Base-by-base conservation (phyloP, 1,284 basidiomycete genomes). In the Mycena citricolor region DNA sequence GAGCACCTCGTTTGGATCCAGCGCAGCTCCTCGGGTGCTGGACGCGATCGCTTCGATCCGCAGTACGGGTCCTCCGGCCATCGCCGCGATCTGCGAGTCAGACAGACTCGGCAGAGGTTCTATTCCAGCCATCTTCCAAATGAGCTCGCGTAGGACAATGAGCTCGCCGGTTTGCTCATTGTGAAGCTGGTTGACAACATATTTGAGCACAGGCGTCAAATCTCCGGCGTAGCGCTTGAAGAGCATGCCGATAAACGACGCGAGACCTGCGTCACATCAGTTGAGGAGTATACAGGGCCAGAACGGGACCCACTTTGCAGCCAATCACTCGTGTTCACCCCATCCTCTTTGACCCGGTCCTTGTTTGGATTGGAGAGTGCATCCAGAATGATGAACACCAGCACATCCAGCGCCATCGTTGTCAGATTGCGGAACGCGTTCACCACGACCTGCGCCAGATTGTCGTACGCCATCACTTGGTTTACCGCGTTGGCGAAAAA, bases 391-490 rank as follows among this genome's bases (percentile, higher is more conserved):
- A 90, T 77, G 61, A 87, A 99, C 5, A 92, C 82, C 16, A 98
- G 77, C 11, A 97, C 89, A 60, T 99, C 97, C 61, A 94, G 95
- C 20, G 91, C 91, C 76, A 99, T 86, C 51, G 84, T 83, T 2
- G 90, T 93, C 49, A 94, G 80, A 67, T 90, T 97, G 59, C 89
- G 79, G 54, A 94, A 75, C n/a, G 87, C 86, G 55, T 94, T 91
- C 28, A 98, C 89, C 43, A 99, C 85, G 23, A 93, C 90, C 33
- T 80, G 78, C 13, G 92, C 92, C 50, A 99, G 73, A 63, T 98
- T 99, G 59, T 97, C 91, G 61, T 99, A 99, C 14, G 92, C 86
- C 83, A 94, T 94, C 47, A 98, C 88, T 67, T 99, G 97, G 54
- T 87, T 85, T 39, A 99, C 83, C 0, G 90, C 92, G 47, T 90